These are phyloP conservation scores for Paraglomus brasilianum DNA, from an alignment of 192 early-diverging fungal genomes.

Conservation along the genomic window DNA sequence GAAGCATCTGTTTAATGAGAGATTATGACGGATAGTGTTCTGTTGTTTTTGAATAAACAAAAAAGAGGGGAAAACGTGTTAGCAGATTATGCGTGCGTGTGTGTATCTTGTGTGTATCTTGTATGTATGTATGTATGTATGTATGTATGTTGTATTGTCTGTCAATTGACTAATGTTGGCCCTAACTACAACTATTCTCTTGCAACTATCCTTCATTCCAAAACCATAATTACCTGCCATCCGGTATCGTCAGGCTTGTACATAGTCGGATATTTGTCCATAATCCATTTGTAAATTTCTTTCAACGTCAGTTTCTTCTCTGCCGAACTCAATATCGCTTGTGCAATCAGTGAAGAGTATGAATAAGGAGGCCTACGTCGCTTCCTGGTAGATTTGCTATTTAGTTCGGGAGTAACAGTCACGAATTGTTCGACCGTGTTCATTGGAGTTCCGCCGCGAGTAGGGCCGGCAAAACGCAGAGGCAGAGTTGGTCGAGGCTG, in stretches of 20 bases:
- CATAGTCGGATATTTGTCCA: conserved; percentile 73
- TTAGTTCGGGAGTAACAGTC: conserved; percentile 26
- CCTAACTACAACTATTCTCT: too few relatives aligned
- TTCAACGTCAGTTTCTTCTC: conserved; percentile 72
- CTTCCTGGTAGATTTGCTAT: conserved; percentile 24
- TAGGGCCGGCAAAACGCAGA: too few relatives aligned
- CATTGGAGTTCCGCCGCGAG: too few relatives aligned
- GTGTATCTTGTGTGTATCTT: too few relatives aligned
- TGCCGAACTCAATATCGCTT: conserved; percentile 71
- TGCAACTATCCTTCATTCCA: too few relatives aligned
- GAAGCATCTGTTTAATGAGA: conserved; percentile 80
- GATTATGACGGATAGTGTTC: conserved; percentile 87
- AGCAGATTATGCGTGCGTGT: neutral
- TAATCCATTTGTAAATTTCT: conserved; percentile 84
- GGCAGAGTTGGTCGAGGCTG: too few relatives aligned
- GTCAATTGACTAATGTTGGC: too few relatives aligned
- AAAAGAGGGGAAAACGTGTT: neutral
- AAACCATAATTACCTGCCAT: conserved; percentile 50
- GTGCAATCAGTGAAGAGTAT: conserved; percentile 79
- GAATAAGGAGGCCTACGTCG: conserved; percentile 62
- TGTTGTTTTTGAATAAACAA: conserved; percentile 36
- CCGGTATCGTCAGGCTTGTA: conserved; percentile 62
- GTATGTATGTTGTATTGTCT: too few relatives aligned
- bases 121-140: too few relatives aligned
- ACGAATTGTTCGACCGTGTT: conserved; percentile 22